Conservation (phyloP, 1,284 basidiomycete genomes). For the Phellinidium pouzarii region DNA sequence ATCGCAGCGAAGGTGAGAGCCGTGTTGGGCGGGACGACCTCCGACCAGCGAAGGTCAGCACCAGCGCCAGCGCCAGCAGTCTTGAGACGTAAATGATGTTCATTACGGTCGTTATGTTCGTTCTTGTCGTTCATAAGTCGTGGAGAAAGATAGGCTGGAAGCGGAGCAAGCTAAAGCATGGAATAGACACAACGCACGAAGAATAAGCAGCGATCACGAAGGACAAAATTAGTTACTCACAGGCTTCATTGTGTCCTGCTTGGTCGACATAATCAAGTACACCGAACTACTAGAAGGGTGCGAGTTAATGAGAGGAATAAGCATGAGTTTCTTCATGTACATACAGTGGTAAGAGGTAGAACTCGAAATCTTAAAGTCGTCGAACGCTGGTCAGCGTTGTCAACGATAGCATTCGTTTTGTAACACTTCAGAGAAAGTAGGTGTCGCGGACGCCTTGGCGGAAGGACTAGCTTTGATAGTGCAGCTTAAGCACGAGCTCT, state of each 20-base stretch:
- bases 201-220: background rate
- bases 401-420: background rate
- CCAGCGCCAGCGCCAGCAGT: background rate
- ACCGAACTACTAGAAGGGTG: background rate
- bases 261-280: background rate
- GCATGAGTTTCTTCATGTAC: background rate
- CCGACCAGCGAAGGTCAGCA: slow-evolving; percentile 41
- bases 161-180: background rate
- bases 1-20: slow-evolving; percentile 52
- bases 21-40: slow-evolving; percentile 46
- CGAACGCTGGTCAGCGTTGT: background rate
- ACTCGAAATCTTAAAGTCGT: background rate
- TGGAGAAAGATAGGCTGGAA: background rate
- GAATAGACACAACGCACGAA: no score
- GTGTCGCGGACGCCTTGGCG: background rate
- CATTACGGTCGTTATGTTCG: slow-evolving; percentile 1
- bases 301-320: background rate
- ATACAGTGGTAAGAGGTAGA: background rate
- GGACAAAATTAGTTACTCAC: background rate
- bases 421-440: background rate
- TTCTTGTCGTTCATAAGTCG: background rate
- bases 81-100: background rate
- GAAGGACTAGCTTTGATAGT: background rate
- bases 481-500: background rate
- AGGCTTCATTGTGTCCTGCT: background rate